Conservation (phyloP, 192 early-diverging fungal genomes). For the Coemansia sp. region DNA sequence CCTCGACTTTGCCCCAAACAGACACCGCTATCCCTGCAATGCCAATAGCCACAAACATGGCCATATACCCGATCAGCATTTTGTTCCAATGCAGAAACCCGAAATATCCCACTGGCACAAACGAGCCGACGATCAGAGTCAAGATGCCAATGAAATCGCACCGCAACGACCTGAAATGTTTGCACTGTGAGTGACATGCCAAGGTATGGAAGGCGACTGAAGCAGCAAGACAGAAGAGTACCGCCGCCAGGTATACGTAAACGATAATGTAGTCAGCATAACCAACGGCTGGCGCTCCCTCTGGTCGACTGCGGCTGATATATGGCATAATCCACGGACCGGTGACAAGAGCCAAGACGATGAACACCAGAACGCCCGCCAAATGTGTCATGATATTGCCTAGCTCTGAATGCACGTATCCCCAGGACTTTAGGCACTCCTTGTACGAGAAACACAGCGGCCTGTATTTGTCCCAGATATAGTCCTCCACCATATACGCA, state of each 20-base stretch:
- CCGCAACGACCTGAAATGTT: constrained; percentile 57
- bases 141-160: constrained; percentile 94
- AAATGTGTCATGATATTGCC: constrained; percentile 91
- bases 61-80: constrained; percentile 63
- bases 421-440: constrained; percentile 73
- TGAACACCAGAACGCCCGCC: constrained; percentile 65
- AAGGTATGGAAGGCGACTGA: constrained; percentile 81
- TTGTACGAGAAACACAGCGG: constrained; percentile 69
- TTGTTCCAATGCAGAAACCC: constrained; percentile 61
- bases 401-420: constrained; percentile 89
- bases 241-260: constrained; percentile 77
- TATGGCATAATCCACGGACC: constrained; percentile 43
- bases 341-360: constrained; percentile 56
- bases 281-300: constrained; percentile 25
- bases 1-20: constrained; percentile 65
- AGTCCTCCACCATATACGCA: constrained; percentile 76
- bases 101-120: constrained; percentile 55
- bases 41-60: constrained; percentile 67
- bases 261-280: constrained; percentile 70
- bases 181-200: constrained; percentile 73
- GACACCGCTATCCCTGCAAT: constrained; percentile 64
- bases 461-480: constrained; percentile 80
- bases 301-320: constrained; percentile 9
- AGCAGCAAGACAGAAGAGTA: constrained; percentile 75
- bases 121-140: constrained; percentile 69